These are phyloP conservation scores for Pleurotus tuoliensis DNA, from an alignment of 768 basidiomycete genomes.

Conservation along the genomic window DNA sequence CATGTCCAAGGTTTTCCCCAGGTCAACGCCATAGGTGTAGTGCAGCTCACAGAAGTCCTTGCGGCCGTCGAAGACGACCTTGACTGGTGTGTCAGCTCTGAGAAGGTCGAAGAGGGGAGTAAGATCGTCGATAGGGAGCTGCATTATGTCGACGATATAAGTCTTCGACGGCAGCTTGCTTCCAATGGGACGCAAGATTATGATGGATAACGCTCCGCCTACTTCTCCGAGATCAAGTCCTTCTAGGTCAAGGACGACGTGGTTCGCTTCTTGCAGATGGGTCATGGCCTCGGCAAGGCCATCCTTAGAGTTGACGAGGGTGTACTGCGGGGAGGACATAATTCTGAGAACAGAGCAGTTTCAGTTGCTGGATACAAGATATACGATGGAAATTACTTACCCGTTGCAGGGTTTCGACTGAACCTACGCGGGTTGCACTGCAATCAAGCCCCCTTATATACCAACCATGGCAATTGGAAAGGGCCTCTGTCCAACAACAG, in stretches of 20 bases:
- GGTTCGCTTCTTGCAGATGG: background rate
- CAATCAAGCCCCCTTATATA: too few species aligned
- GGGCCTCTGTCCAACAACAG: too few species aligned
- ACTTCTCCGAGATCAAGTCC: conserved; percentile 1
- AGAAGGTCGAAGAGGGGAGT: background rate
- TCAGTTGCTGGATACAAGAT: too few species aligned
- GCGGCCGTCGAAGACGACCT: conserved; percentile 5
- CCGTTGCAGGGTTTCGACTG: too few species aligned
- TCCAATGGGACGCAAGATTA: background rate
- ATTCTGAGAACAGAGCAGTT: too few species aligned
- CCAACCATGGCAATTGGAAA: too few species aligned
- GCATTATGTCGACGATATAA: background rate
- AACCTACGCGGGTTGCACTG: too few species aligned
- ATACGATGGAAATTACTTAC: too few species aligned
- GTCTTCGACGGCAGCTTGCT: background rate
- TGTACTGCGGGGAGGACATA: too few species aligned
- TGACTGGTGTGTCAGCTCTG: background rate
- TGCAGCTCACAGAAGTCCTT: background rate
- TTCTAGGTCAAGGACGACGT: conserved; percentile 1
- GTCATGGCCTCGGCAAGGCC: background rate
- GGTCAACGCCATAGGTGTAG: background rate
- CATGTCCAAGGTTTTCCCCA: background rate
- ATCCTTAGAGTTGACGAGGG: background rate
- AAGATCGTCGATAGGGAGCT: background rate
- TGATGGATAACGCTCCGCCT: background rate